Evolutionary conservation across 139 green algal genomes (phyloP), one percentile per base, ranked within the genome.

Genomic region (Chlorella sp.): DNA sequence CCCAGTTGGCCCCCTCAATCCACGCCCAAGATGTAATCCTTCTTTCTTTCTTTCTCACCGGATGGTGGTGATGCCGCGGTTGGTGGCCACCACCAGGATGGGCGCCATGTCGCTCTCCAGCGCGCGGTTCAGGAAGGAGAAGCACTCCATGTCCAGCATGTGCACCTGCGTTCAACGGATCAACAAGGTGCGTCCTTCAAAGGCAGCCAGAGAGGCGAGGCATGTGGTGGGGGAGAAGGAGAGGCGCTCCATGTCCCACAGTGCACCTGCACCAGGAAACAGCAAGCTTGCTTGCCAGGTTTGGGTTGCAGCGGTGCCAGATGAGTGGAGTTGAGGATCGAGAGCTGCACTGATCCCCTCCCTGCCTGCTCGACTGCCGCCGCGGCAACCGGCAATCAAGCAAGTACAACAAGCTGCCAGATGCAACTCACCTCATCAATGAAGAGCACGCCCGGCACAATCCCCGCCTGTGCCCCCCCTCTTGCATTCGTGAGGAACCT

Each of bases 121-220:
- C 9, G 97, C 97, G 9, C 97, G 90, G 89, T 98, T 98, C 19
- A 99, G 90, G 93, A 98, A 99, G 22, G 92, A 97, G 92, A 99
- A 99, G 94, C 97, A 99, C 89, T 99, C 97, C 58, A 99, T 98
- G 91, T 99, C 97, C n/a, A 99, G 91, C 97, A 99, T 99, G 94
- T 99, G 97, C 75, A 99, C 95, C 90, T 96, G 90, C 64, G n/a
- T n/a, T 48, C 44, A 2, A 19, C 30, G 24, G 34, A 54, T 34
- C 56, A 40, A 40, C 19, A 17, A 32, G 20, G 20, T 36, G 65
- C 19, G 64, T 60, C 34, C 8, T 24, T 36, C 5, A 74, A 54
- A 22, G 38, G 9, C 20, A 62, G 28, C 36, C 38, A 58, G n/a
- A 73, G 67, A 46, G 7, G 48, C 44, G 41, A 36, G 60, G 79